Percentiles rank a stretch among this genome's conserved stretches.
phyloP scores from a whole-genome alignment of 139 green algal genomes.

The Eudorina sp. region DNA sequence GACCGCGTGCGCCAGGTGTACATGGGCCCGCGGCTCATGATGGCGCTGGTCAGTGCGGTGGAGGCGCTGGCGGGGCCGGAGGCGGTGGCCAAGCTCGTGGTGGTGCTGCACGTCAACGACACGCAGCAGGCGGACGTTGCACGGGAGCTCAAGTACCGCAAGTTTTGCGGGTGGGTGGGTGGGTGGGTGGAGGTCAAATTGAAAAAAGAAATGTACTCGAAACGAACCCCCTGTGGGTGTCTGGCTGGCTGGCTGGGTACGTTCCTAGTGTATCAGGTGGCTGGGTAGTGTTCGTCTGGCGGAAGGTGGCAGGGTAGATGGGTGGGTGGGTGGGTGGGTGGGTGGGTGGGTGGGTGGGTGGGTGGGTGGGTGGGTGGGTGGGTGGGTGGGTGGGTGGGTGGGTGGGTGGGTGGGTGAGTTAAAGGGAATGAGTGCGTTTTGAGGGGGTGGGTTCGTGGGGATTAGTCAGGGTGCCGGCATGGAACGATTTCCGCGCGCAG shows the following conservation, averaged over 20 bases:
- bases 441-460: no score
- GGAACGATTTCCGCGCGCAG: no score
- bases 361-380: background rate
- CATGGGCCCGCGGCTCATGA: slow-evolving; percentile 44
- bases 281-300: no score
- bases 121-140: slow-evolving; percentile 10
- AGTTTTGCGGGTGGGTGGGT: slow-evolving; percentile 17
- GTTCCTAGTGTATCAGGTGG: no score
- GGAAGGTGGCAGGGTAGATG: no score
- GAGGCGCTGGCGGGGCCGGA: slow-evolving; percentile 39
- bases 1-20: slow-evolving; percentile 31
- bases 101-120: slow-evolving; percentile 55
- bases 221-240: no score
- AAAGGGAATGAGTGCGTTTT: no score
- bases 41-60: slow-evolving; percentile 40
- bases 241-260: no score
- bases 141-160: slow-evolving; percentile 18
- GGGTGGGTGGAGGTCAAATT: background rate
- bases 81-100: slow-evolving; percentile 36
- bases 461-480: no score
- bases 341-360: background rate
- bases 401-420: background rate
- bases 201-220: no score
- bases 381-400: background rate
- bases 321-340: background rate